Conservation (phyloP, 768 basidiomycete species). For the Punctularia strigosozonata region DNA sequence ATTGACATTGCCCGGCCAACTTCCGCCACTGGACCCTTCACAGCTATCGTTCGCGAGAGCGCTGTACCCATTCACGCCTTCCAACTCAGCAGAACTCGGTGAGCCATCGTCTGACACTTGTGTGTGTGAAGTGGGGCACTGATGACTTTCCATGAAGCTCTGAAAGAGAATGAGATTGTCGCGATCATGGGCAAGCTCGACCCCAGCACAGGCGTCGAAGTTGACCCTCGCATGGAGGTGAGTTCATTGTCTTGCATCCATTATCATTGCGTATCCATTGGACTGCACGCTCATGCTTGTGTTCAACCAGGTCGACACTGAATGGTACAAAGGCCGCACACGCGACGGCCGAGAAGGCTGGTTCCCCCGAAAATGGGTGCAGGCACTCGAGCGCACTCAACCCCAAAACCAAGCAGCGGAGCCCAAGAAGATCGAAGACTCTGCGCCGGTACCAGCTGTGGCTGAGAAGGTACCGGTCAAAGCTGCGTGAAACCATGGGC, state of each 20-base stretch:
- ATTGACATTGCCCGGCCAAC: slow-evolving; percentile 17
- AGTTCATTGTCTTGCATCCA: slow-evolving; percentile 5
- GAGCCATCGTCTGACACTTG: no score
- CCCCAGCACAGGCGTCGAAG: slow-evolving; percentile 53
- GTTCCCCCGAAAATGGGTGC: slow-evolving; percentile 89
- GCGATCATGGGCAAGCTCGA: slow-evolving; percentile 80
- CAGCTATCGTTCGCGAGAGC: slow-evolving; percentile 78
- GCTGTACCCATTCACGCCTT: slow-evolving; percentile 63
- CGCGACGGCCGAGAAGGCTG: slow-evolving; percentile 88
- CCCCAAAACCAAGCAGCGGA: no score
- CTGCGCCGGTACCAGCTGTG: no score
- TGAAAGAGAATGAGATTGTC: slow-evolving; percentile 87
- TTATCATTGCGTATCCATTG: neutral
- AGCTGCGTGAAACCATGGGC: no score
- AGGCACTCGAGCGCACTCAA: slow-evolving; percentile 57
- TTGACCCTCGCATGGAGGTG: slow-evolving; percentile 50
- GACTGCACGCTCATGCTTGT: no score
- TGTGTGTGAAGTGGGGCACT: no score
- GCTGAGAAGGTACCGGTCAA: no score
- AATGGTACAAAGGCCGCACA: slow-evolving; percentile 94
- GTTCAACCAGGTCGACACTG: slow-evolving; percentile 31
- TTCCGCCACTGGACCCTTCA: slow-evolving; percentile 66
- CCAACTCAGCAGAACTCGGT: slow-evolving; percentile 71
- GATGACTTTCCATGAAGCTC: no score
- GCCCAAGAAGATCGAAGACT: no score